Evolutionary conservation across 352 stramenopile species (phyloP), one percentile per base, ranked within the genome.

Genomic region (Globisporangium apiculatum): DNA sequence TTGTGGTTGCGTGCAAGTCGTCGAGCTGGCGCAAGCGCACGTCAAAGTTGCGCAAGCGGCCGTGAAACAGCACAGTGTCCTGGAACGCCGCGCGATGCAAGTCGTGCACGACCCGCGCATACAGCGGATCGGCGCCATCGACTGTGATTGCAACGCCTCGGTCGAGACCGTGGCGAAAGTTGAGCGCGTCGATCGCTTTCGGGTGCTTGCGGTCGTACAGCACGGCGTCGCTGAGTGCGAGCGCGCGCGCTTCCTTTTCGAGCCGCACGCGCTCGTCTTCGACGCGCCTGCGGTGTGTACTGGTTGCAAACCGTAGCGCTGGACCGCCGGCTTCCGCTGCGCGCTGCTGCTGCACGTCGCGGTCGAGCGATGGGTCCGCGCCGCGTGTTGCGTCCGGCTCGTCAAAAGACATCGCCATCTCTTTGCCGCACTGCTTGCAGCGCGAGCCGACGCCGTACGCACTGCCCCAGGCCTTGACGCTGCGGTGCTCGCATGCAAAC

Each of bases 371-470:
- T 0, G 57, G 58, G 41, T 92, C 67, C 8, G 67, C 75, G 24
- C 83, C 80, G 36, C 72, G 64, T 5, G 47, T 43, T 0, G 86
- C 76, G 8, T 83, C 62, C 2, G 61, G 59, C 10, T 92, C 76
- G 48, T 88, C 71, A n/a, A 66, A 84, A 1, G 70, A 81, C 4
- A 67, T 73, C 10, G 68, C 67, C 71, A 91, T 82, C 64, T 92
- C 80, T 49, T 88, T 85, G 1, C 75, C 73, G 42, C 83, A 92
- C 6, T 65, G 63, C 41, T 89, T 89, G 60, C 83, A 92, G 18
- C 71, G 69, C 35, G 71, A 38, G 0, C 79, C 80, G 4, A 70
- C 69, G 7, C 68, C 71, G 40, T 92, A 91, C 53, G 80, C 83
- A 1, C 65, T 70, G 10, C 83, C 80, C 83, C 83, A 92, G 0